Evolutionary conservation across 129 eudicot species (phyloP).

Genomic region (Silybum marianum): DNA sequence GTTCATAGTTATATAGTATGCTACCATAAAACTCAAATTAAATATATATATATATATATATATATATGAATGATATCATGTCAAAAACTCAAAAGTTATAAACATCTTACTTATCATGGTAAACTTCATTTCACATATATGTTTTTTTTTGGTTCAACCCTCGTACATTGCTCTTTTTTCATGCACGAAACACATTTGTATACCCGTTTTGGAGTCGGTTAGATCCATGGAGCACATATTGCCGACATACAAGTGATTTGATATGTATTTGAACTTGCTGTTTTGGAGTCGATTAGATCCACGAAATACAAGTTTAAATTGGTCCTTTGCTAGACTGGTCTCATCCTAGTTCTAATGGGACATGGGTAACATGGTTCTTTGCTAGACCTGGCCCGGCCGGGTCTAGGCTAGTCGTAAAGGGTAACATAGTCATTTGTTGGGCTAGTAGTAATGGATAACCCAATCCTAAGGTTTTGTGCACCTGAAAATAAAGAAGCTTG

Average conservation of each 20-base stretch:
- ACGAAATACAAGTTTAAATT: too few relatives aligned
- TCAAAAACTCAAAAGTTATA: neutral
- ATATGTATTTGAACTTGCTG: neutral
- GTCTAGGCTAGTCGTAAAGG: neutral
- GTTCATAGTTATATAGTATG: slow-evolving; percentile 20
- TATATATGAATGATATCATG: neutral
- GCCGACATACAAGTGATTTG: neutral
- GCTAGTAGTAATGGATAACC: neutral
- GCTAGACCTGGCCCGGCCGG: neutral
- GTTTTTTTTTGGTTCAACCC: neutral
- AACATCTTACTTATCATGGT: neutral
- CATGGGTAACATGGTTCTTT: neutral
- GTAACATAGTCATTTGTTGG: neutral
- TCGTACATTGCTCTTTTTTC: neutral
- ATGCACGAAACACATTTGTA: neutral
- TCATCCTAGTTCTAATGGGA: neutral
- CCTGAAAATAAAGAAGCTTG: neutral
- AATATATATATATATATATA: neutral
- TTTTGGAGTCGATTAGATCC: too few relatives aligned
- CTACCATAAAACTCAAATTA: slow-evolving; percentile 7
- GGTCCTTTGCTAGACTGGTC: neutral
- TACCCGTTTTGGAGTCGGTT: neutral
- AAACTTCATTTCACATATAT: slow-evolving; percentile 16
- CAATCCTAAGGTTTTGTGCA: neutral
- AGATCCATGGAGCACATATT: neutral